Evolutionary conservation across 208 protist genomes (phyloP), one percentile per base, ranked within the genome.

Genomic region (Tetramitus jugosus): DNA sequence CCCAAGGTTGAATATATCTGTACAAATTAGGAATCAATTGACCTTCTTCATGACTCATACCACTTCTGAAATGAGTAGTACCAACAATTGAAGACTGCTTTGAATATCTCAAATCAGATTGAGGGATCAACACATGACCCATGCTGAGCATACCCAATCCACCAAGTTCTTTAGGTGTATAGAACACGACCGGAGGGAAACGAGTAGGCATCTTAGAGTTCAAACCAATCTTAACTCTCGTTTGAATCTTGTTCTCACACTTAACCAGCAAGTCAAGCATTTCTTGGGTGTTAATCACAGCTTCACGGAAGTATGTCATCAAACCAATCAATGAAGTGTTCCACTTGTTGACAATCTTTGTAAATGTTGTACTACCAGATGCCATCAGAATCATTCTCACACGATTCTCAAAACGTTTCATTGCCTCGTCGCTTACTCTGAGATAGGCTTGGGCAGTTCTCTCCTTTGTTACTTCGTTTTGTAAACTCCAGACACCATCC

Each of bases 201-300:
- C 99, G 92, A 49, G 91, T 91, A 78, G 99, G 99, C 91, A 99
- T 99, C 87, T 99, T 99, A 6, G 96, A 99, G 87, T 99, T 99
- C 76, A 99, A 88, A 23, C 97, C 97, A 88, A 99, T 99, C 93
- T 99, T 99, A 78, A 99, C 93, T 60, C 98, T 91, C 17, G 97
- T 99, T 91, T 99, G 98, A 88, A 99, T 99, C 83, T 99, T 98
- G 88, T 99, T 99, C 87, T 99, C 99, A 78, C 95, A 98, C 83
- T 97, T 96, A 45, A 99, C 98, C 7, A 99, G 88, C 45, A 99
- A 85, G 72, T 98, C 95, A 43, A 99, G 93, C 77, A 99, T 88
- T 86, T 98, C 95, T 79, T 93, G 90, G 8, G 94, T 96, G 49
- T 96, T 89, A 43, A 98, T 86, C 46, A 98, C 95, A 31, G 98